These are phyloP conservation scores for Letharia columbiana DNA, from an alignment of 495 filamentous ascomycete genomes.

Conservation along the genomic window DNA sequence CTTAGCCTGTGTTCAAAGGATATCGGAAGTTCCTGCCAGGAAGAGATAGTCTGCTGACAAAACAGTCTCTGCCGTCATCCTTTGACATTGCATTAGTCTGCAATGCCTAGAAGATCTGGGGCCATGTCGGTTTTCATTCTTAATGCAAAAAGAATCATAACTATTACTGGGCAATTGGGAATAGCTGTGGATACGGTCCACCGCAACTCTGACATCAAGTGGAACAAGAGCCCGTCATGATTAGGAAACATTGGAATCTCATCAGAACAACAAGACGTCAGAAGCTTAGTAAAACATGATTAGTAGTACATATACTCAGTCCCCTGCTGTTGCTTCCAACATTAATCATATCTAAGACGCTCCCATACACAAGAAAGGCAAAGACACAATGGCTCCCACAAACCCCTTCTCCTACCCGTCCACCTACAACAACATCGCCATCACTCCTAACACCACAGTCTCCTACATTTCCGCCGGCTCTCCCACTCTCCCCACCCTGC, in stretches of 20 bases:
- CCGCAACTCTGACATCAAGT: not conserved
- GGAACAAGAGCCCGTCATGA: not conserved
- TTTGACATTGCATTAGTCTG: not conserved
- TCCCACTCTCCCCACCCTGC: slow-evolving; percentile 36
- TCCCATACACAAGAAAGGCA: not conserved
- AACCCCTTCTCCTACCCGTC: not conserved
- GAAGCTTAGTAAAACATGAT: not conserved
- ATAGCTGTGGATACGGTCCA: not conserved
- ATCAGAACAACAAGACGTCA: not conserved
- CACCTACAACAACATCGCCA: not conserved
- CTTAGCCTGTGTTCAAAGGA: no score
- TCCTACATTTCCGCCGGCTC: slow-evolving; percentile 14
- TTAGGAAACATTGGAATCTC: not conserved
- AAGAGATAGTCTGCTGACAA: not conserved
- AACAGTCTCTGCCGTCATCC: not conserved
- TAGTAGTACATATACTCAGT: not conserved
- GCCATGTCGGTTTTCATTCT: not conserved
- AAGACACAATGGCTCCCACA: not conserved
- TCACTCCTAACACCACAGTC: not conserved
- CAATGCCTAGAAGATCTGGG: not conserved
- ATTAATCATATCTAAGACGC: not conserved
- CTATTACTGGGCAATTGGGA: not conserved
- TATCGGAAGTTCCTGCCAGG: no score
- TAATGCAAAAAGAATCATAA: not conserved
- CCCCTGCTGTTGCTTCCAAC: accelerated